Percentiles rank a stretch among this genome's conserved stretches.
phyloP scores from a whole-genome alignment of 73 alveolate species.

The Stentor coeruleus region DNA sequence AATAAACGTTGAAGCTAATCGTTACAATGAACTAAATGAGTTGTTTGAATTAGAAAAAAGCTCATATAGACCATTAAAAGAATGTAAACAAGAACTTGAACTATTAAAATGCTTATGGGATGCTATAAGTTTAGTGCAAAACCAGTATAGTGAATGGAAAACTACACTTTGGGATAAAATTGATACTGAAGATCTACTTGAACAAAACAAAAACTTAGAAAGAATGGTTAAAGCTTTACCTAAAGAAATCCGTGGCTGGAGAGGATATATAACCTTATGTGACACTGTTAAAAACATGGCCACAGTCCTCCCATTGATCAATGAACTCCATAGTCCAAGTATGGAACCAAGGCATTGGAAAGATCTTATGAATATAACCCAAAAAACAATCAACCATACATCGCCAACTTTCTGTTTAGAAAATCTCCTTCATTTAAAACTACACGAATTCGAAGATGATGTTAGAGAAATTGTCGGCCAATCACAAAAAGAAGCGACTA shows the following conservation, averaged over 20 bases:
- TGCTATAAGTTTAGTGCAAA: slow-evolving; percentile 86
- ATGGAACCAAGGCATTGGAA: slow-evolving; percentile 99
- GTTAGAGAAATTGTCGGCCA: slow-evolving; percentile 97
- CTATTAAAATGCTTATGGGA: slow-evolving; percentile 98
- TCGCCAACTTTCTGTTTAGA: slow-evolving; percentile 94
- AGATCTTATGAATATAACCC: slow-evolving; percentile 94
- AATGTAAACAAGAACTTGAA: slow-evolving; percentile 90
- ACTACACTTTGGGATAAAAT: slow-evolving; percentile 98
- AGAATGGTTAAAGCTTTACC: slow-evolving; percentile 83
- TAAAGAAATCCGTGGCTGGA: slow-evolving; percentile 83
- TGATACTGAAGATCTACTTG: slow-evolving; percentile 96
- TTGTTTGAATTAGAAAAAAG: slow-evolving; percentile 90
- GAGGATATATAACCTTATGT: slow-evolving; percentile 75
- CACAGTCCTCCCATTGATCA: slow-evolving; percentile 90
- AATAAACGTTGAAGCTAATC: slow-evolving; percentile 84
- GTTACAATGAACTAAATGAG: slow-evolving; percentile 88
- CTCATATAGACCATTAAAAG: slow-evolving; percentile 90
- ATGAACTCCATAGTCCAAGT: slow-evolving; percentile 93
- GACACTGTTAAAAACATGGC: slow-evolving; percentile 96
- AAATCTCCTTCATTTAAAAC: slow-evolving; percentile 89
- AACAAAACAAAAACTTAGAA: slow-evolving; percentile 91
- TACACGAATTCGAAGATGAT: slow-evolving; percentile 90
- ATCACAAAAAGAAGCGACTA: slow-evolving; percentile 95
- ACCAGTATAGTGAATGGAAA: slow-evolving; percentile 98
- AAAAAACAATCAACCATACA: slow-evolving; percentile 80